These are phyloP conservation scores for Rhodotorula sp. DNA, from an alignment of 1,284 basidiomycete species.

Conservation along the genomic window DNA sequence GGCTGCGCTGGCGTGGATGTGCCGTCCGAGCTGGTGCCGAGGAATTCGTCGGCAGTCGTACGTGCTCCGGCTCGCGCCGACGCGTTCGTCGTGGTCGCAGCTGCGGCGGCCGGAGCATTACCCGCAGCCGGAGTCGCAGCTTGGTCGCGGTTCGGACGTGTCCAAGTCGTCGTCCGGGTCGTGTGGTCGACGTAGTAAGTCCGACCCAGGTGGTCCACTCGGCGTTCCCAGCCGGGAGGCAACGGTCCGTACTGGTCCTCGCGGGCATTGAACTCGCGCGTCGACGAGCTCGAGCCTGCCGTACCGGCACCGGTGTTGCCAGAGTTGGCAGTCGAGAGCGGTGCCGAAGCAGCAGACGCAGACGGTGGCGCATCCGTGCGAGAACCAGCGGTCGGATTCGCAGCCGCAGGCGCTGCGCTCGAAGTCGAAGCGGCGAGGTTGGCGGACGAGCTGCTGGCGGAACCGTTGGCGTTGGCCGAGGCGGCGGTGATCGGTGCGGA, in stretches of 20 bases:
- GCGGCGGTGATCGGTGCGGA: slow-evolving; percentile 37
- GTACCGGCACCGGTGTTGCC: slow-evolving; percentile 31
- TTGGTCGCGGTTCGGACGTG: slow-evolving; percentile 59
- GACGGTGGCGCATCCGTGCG: slow-evolving; percentile 24
- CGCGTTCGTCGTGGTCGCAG: slow-evolving; percentile 17
- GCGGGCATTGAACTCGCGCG: slow-evolving; percentile 77
- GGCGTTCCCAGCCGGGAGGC: slow-evolving; percentile 88
- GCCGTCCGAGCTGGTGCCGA: slow-evolving; percentile 43
- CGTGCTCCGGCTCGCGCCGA: slow-evolving; percentile 19
- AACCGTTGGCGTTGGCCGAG: slow-evolving; percentile 28
- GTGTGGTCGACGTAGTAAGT: slow-evolving; percentile 76
- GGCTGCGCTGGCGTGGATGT: slow-evolving; percentile 21
- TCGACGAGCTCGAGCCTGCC: slow-evolving; percentile 49
- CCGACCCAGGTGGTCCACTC: slow-evolving; percentile 80
- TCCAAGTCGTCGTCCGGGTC: slow-evolving; percentile 92
- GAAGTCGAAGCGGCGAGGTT: slow-evolving; percentile 21
- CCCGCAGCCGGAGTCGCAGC: slow-evolving; percentile 50
- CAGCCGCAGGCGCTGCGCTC: neutral
- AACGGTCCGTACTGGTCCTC: slow-evolving; percentile 73
- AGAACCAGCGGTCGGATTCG: slow-evolving; percentile 38
- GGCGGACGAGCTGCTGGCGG: slow-evolving; percentile 12
- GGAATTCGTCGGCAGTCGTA: slow-evolving; percentile 45
- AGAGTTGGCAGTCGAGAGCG: slow-evolving; percentile 42
- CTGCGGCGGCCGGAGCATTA: slow-evolving; percentile 43
- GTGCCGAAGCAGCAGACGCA: slow-evolving; percentile 14